Base-by-base conservation (phyloP, 2,329 filamentous ascomycete species). In the Stenocarpella maydis region DNA sequence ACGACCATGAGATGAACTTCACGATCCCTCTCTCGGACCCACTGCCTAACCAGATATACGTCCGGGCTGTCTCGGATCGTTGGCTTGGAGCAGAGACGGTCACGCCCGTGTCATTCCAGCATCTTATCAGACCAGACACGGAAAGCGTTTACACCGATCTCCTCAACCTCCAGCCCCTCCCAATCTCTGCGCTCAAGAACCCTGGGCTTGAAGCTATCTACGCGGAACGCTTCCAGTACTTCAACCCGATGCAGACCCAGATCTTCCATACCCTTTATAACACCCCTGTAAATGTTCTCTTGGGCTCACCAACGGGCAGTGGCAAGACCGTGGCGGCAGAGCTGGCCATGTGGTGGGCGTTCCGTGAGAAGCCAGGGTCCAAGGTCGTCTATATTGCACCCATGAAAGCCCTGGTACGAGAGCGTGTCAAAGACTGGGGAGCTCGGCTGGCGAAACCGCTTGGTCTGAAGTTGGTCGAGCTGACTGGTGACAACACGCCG, bases 171-270 rank as follows among this genome's bases (percentile, higher is more conserved):
- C 96, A 98, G 77, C 96, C 96, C 2, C 83, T 99, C 4, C 92
- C 95, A 0, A 90, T 99, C 71, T 88, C 90, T 24, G 95, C 95
- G 0, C 84, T 99, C 50, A 94, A 97, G 77, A 97, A 98, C 72
- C 90, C 93, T 0, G 85, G 90, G 0, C 81, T 99, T 0, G 95
- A 99, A 78, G 93, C 96, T 71, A 87, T 99, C 1, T 99, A 99
- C 76, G 90, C 87, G 0, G 85, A 95, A 77, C 89, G 94, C 39
- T 99, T 99, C 80, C 91, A 96, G 73, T 99, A 91, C 80, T 99
- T 99, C 86, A 99, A 99, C 77, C 96, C 96, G 0, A 98, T 99
- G 97, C 96, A 99, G 80, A 98, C 96, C 0, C 96, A 99, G 77
- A 94, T 99, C 64, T 99, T 99, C 81, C 96, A 99, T 76, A 95